Conservation (phyloP, 768 basidiomycete genomes). For the Suillus americanus region DNA sequence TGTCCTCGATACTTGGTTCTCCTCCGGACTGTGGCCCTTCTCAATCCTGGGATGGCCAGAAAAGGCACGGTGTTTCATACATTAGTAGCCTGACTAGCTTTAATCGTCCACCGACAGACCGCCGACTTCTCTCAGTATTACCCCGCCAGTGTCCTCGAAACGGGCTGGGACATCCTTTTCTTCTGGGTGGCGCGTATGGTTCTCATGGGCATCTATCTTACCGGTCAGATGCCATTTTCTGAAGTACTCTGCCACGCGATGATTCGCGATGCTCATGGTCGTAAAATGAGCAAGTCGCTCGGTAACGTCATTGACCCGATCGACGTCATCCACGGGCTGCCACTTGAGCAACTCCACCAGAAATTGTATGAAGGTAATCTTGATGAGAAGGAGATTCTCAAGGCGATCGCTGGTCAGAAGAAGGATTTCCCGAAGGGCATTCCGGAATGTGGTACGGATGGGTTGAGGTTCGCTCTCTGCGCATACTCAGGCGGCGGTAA, state of each 20-base stretch:
- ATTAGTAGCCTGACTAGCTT: slow-evolving; percentile 5
- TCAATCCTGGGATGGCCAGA: slow-evolving; percentile 98
- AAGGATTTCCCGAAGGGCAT: slow-evolving; percentile 99
- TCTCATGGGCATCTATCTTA: slow-evolving; percentile 85
- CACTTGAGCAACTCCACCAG: slow-evolving; percentile 77
- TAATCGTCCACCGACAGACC: slow-evolving; percentile 48
- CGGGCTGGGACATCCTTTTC: slow-evolving; percentile 99
- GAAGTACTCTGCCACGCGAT: slow-evolving; percentile 98
- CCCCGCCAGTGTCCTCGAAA: slow-evolving; percentile 89
- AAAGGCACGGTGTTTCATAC: slow-evolving; percentile 47
- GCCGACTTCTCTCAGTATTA: slow-evolving; percentile 79
- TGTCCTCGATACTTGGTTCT: slow-evolving; percentile 99
- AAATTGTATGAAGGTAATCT: slow-evolving; percentile 91
- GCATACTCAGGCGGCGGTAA: slow-evolving; percentile 90
- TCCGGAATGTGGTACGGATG: slow-evolving; percentile 97
- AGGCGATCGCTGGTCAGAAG: slow-evolving; percentile 95
- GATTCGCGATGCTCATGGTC: slow-evolving; percentile 97
- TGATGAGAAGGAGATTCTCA: slow-evolving; percentile 88
- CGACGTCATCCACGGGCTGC: slow-evolving; percentile 87
- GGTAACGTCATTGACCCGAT: slow-evolving; percentile 98
- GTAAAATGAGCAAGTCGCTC: slow-evolving; percentile 98
- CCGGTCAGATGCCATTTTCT: slow-evolving; percentile 88
- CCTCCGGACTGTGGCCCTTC: slow-evolving; percentile 96
- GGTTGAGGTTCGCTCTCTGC: slow-evolving; percentile 91
- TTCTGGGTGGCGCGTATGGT: slow-evolving; percentile 99